Evolutionary conservation across 2,329 filamentous ascomycete genomes (phyloP).

Genomic region (Fusarium xyrophilum): DNA sequence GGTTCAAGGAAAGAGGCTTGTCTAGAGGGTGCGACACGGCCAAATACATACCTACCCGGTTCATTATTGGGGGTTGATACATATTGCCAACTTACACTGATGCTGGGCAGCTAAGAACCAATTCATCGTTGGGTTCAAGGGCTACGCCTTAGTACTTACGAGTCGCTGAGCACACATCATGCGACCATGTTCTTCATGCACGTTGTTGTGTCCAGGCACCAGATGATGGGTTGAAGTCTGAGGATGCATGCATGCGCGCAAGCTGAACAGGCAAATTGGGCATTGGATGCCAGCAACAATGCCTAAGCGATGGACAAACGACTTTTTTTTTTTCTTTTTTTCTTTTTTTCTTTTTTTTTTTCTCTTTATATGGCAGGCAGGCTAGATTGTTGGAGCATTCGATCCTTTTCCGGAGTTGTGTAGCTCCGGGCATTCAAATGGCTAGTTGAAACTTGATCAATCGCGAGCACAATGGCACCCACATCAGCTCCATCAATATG

Average conservation of each 20-base stretch:
- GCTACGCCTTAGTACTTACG: slow-evolving; percentile 20
- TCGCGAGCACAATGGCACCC: background rate
- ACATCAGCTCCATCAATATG: background rate
- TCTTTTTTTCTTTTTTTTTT: background rate
- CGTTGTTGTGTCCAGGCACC: slow-evolving; percentile 3
- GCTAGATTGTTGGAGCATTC: background rate
- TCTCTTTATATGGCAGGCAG: background rate
- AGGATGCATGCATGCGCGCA: slow-evolving; percentile 11
- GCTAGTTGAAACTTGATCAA: background rate
- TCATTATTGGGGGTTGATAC: slow-evolving; percentile 8
- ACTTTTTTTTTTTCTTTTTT: background rate
- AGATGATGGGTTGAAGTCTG: slow-evolving; percentile 1
- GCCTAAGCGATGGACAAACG: background rate
- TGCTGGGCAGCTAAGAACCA: slow-evolving; percentile 2
- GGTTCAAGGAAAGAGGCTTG: slow-evolving; percentile 22
- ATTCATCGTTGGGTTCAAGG: slow-evolving; percentile 24
- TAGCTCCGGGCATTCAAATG: background rate
- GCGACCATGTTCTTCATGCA: slow-evolving; percentile 24
- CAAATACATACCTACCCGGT: slow-evolving; percentile 20
- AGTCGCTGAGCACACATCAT: slow-evolving; percentile 20
- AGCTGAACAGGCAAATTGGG: background rate
- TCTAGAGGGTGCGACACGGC: slow-evolving; percentile 16
- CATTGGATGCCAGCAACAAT: slow-evolving; percentile 3
- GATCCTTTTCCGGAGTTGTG: background rate
- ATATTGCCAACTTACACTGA: slow-evolving; percentile 17